Base-by-base conservation (phyloP, 2,329 filamentous ascomycete genomes). In the Colletotrichum incanum region DNA sequence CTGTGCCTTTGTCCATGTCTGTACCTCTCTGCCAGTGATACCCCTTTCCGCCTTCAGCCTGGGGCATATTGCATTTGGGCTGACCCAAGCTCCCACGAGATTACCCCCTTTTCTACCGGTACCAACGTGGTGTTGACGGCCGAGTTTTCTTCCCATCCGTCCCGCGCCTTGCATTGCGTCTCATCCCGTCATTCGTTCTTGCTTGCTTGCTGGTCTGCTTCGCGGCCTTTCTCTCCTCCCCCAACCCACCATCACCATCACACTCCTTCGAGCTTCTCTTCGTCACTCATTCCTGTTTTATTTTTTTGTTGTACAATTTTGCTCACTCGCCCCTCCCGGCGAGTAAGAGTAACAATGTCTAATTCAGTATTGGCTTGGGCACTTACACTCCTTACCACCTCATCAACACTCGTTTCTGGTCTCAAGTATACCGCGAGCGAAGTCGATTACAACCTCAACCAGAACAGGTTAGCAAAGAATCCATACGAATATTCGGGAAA, bases 391-490 rank as follows among this genome's bases (percentile, higher is more conserved):
- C 69, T 72, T 72, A 63, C 65, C 37, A 20, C 65, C 34, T 69
- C 69, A 49, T 59, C 59, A 39, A 76, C 77, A 56, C 67, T 80
- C 74, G 78, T 79, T 75, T 74, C 75, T 67, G 79, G 75, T 71
- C 78, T 80, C 56, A 71, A 70, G 67, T 81, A 76, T 71, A 76
- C 79, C 65, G 72, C 76, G 31, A 66, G 69, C 65, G 72, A 78
- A 71, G 82, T 83, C 56, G 83, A 85, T 50, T 92, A 86, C 80
- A 92, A 92, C 76, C 82, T 92, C 73, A 92, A 92, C 78, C 83
- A 84, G 73, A 92, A 92, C 78, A 77, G 86, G 75, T 81, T 83
- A 56, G 89, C 90, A n/a, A 84, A 78, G 11, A 79, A 85, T 62
- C 89, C 90, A 2, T 80, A 88, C 47, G 85, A 92, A 55, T 93